Evolutionary conservation across 495 filamentous ascomycete species (phyloP).

Genomic region (Aspergillus ostianus): DNA sequence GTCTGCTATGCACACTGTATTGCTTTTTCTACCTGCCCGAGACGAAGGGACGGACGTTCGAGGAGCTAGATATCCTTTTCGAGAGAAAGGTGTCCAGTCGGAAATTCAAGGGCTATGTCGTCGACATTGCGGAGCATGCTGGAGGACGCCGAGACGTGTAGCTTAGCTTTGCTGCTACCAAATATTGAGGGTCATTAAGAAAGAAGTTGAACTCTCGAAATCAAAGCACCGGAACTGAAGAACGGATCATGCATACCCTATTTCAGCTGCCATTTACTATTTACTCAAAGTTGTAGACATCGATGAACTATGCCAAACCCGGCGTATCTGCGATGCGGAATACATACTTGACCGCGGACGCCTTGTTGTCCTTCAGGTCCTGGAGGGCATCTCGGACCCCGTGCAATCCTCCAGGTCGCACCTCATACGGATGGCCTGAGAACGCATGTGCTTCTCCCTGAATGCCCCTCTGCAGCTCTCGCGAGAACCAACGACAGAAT

Average conservation of each 20-base stretch:
- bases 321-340: constrained; percentile 63
- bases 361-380: constrained; percentile 61
- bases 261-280: too few species aligned
- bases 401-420: constrained; percentile 57
- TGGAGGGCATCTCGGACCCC: constrained; percentile 56
- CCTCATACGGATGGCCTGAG: constrained; percentile 57
- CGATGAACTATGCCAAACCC: constrained; percentile 17
- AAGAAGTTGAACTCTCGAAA: too few species aligned
- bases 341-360: constrained; percentile 66
- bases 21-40: constrained; percentile 60
- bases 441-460: constrained; percentile 30
- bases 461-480: constrained; percentile 56
- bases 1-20: constrained; percentile 37
- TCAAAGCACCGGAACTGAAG: too few species aligned
- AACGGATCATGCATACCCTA: too few species aligned
- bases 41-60: constrained; percentile 59
- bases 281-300: too few species aligned
- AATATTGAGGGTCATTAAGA: too few species aligned
- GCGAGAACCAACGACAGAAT: constrained; percentile 52
- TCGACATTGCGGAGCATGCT: constrained; percentile 18
- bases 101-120: constrained; percentile 24
- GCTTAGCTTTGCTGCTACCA: neutral
- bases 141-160: constrained; percentile 7
- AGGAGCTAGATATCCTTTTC: constrained; percentile 55
- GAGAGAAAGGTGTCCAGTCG: constrained; percentile 48